These are phyloP conservation scores for Talaromyces borbonicus DNA, from an alignment of 495 filamentous ascomycete species.

Conservation along the genomic window DNA sequence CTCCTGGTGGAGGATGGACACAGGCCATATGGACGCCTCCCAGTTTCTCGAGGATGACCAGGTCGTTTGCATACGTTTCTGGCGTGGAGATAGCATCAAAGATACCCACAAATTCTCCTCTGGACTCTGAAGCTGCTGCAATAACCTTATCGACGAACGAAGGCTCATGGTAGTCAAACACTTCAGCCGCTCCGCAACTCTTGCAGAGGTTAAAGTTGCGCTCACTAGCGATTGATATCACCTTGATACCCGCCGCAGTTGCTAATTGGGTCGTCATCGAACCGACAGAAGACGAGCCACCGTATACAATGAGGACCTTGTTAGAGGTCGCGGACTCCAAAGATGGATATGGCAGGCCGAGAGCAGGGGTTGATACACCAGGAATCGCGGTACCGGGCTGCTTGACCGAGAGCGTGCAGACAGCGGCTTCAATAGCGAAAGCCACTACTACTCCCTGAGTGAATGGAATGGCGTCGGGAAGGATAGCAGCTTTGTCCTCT, in stretches of 20 bases:
- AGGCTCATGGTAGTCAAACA: slow-evolving; percentile 46
- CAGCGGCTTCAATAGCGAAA: slow-evolving; percentile 23
- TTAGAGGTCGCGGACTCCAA: slow-evolving; percentile 10
- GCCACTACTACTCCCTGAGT: slow-evolving; percentile 27
- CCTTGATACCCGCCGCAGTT: slow-evolving; percentile 45
- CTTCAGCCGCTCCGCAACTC: slow-evolving; percentile 42
- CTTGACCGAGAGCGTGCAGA: slow-evolving; percentile 22
- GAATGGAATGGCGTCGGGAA: slow-evolving; percentile 23
- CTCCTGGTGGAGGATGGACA: slow-evolving; percentile 20
- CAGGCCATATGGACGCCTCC: slow-evolving; percentile 25
- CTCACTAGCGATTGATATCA: slow-evolving; percentile 43
- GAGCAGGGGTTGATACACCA: slow-evolving; percentile 21
- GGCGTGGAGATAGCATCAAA: slow-evolving; percentile 30
- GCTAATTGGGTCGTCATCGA: slow-evolving; percentile 53
- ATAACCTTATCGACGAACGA: slow-evolving; percentile 23
- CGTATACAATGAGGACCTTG: slow-evolving; percentile 47
- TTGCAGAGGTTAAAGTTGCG: slow-evolving; percentile 45
- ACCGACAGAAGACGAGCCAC: slow-evolving; percentile 50
- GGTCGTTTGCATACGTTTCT: slow-evolving; percentile 22
- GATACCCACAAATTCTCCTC: slow-evolving; percentile 24
- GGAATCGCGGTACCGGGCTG: slow-evolving; percentile 18
- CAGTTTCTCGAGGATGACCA: slow-evolving; percentile 21
- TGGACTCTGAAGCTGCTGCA: slow-evolving; percentile 17
- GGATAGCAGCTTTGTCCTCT: slow-evolving; percentile 19
- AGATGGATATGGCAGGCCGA: slow-evolving; percentile 31